These are phyloP conservation scores for Peronosclerospora sorghi DNA, from an alignment of 352 stramenopile species.

Conservation along the genomic window DNA sequence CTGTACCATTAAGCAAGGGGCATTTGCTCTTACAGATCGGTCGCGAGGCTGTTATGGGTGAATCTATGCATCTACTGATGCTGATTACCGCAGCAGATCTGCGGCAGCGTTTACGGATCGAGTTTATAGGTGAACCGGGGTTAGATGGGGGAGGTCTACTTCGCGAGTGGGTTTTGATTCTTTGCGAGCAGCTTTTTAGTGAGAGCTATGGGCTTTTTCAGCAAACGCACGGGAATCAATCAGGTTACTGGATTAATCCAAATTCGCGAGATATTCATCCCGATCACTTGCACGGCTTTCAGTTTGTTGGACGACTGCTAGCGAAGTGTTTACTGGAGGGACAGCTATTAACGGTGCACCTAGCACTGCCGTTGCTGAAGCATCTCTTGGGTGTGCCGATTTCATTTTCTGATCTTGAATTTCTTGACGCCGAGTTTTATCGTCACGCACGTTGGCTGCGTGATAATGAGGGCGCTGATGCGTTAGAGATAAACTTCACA, in stretches of 20 bases:
- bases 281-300: conserved; percentile 64
- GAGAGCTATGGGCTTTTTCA: conserved; percentile 70
- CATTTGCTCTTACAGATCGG: conserved; percentile 73
- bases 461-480: conserved; percentile 53
- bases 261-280: conserved; percentile 54
- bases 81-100: conserved; percentile 58
- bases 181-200: conserved; percentile 72
- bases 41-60: conserved; percentile 56
- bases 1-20: conserved; percentile 64
- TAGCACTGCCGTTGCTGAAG: conserved; percentile 73
- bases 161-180: conserved; percentile 67
- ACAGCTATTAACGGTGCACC: conserved; percentile 63
- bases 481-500: conserved; percentile 64
- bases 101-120: conserved; percentile 61
- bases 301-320: conserved; percentile 68
- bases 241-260: conserved; percentile 77
- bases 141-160: conserved; percentile 66
- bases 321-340: conserved; percentile 70
- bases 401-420: conserved; percentile 73
- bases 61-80: conserved; percentile 81
- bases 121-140: conserved; percentile 74
- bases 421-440: conserved; percentile 67
- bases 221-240: conserved; percentile 56
- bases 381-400: conserved; percentile 71
- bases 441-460: conserved; percentile 53